A percentile compares a stretch with the other conserved stretches of the same genome.
phyloP scores from a whole-genome alignment of 148 eudicot genomes.

The Euryodendron excelsum region DNA sequence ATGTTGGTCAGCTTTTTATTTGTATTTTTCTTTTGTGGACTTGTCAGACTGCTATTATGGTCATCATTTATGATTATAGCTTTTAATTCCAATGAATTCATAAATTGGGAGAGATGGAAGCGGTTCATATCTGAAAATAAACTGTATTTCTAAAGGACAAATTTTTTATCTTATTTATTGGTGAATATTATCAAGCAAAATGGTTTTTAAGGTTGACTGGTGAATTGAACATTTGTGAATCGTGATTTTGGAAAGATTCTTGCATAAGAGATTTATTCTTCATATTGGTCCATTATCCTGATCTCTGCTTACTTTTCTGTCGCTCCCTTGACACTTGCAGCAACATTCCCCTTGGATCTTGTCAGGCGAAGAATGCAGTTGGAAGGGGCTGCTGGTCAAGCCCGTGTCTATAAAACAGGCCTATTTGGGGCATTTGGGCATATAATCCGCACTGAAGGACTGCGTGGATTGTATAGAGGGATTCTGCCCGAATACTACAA shows the following conservation, averaged over 20 bases:
- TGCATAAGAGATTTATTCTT: no score
- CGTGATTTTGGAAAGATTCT: no score
- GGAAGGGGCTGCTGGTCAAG: constrained; percentile 66
- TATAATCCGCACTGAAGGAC: constrained; percentile 54
- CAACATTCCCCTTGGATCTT: constrained; percentile 67
- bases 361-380: constrained; percentile 73
- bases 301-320: not conserved
- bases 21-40: no score
- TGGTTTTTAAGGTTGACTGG: not conserved
- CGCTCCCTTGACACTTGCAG: constrained; percentile 28
- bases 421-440: constrained; percentile 49
- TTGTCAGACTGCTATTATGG: not conserved
- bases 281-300: not conserved
- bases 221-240: no score
- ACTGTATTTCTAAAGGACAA: not conserved
- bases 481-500: constrained; percentile 68
- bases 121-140: not conserved
- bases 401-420: constrained; percentile 50
- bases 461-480: constrained; percentile 63
- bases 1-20: not conserved
- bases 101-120: not conserved
- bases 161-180: not conserved
- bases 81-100: not conserved
- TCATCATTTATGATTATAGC: not conserved
- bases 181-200: not conserved